phyloP scores from a whole-genome alignment of 2,329 filamentous ascomycete species.

The Hypoxylon sp. region DNA sequence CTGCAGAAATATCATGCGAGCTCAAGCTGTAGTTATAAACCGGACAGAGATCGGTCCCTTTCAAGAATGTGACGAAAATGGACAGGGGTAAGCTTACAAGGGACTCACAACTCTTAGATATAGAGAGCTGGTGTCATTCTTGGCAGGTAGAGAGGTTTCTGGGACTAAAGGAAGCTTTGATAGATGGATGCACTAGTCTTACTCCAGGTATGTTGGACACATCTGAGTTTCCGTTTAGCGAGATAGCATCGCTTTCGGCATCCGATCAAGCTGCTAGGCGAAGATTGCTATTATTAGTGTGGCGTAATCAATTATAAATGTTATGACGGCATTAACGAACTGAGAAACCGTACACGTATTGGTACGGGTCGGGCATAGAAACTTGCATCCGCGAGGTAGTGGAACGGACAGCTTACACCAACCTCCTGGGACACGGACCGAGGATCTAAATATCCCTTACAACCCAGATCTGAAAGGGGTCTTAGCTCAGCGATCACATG shows the following conservation, averaged over 20 bases:
- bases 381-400: conserved; percentile 5
- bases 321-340: conserved; percentile 20
- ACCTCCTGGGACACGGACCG: conserved; percentile 28
- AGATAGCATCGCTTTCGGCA: conserved; percentile 24
- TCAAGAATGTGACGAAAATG: not conserved
- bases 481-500: conserved; percentile 2
- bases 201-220: not conserved
- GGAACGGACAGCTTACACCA: not conserved
- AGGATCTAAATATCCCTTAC: conserved; percentile 12
- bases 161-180: not conserved
- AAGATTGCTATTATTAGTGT: conserved; percentile 12
- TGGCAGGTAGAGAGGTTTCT: not conserved
- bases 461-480: conserved; percentile 20
- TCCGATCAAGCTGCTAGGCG: conserved; percentile 9
- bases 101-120: not conserved
- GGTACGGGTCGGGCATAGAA: not conserved
- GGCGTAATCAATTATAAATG: not conserved
- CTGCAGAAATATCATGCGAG: conserved; percentile 8
- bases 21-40: not conserved
- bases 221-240: conserved; percentile 7
- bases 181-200: not conserved
- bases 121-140: not conserved
- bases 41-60: not conserved
- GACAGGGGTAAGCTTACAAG: not conserved
- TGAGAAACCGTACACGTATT: conserved; percentile 5